phyloP scores from a whole-genome alignment of 176 grass and related monocot genomes.

The maize (Zea mays) region DNA sequence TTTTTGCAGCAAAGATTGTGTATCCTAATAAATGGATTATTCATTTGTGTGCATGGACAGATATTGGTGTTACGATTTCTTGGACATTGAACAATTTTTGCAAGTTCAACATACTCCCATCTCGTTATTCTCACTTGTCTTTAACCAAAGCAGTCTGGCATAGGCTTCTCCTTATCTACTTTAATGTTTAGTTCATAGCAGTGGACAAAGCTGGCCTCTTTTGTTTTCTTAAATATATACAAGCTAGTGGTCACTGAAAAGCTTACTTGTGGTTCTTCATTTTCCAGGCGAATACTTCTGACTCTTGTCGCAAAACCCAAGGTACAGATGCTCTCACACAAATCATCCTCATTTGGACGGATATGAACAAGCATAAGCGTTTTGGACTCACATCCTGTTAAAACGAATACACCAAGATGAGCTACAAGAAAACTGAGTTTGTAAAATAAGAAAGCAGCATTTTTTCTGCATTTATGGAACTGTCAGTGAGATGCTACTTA shows the following conservation, averaged over 20 bases:
- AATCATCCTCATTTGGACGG: constrained; percentile 84
- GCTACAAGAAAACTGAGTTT: constrained; percentile 27
- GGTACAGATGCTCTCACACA: constrained; percentile 88
- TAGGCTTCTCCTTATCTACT: constrained; percentile 21
- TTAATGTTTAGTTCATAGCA: constrained; percentile 17
- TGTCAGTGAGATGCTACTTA: constrained; percentile 41
- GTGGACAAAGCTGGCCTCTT: constrained; percentile 9
- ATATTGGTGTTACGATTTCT: constrained; percentile 27
- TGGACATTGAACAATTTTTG: not conserved
- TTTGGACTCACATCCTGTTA: constrained; percentile 89
- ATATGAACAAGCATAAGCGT: constrained; percentile 95
- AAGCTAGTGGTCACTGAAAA: constrained; percentile 32
- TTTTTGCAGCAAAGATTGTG: constrained; percentile 20
- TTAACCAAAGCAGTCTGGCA: not conserved
- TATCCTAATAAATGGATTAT: not conserved
- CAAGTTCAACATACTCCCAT: not conserved
- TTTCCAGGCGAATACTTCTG: constrained; percentile 78
- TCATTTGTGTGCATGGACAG: constrained; percentile 15
- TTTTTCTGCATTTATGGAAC: constrained; percentile 17
- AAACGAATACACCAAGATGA: constrained; percentile 38
- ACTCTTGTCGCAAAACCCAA: constrained; percentile 89
- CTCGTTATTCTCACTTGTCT: constrained; percentile 19
- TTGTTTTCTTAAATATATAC: constrained; percentile 22
- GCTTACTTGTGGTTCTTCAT: constrained; percentile 71
- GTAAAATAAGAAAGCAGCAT: constrained; percentile 31